Conservation (phyloP, 148 eudicot species). For the Salicornia ramosissima region DNA sequence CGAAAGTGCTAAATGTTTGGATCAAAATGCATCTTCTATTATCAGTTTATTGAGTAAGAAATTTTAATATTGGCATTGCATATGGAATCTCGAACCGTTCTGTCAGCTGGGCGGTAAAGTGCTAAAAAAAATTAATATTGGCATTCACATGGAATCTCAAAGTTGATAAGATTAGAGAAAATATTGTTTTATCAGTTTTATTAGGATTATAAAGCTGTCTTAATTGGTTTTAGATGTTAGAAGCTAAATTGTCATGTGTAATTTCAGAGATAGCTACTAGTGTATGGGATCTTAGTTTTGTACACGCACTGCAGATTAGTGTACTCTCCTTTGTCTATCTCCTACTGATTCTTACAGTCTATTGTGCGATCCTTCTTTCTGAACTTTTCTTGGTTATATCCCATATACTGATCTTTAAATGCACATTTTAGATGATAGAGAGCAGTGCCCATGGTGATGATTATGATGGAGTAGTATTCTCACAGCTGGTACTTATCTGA, state of each 20-base stretch:
- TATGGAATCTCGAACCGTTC: no score
- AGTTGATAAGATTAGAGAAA: no score
- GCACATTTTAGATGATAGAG: constrained; percentile 71
- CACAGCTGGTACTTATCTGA: constrained; percentile 72
- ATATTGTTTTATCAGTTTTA: no score
- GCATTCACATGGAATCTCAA: no score
- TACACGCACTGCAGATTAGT: neutral
- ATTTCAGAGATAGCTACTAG: neutral
- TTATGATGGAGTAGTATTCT: constrained; percentile 93
- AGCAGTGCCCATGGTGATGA: constrained; percentile 97
- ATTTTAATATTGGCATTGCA: no score
- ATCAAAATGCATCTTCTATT: no score
- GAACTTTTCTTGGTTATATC: neutral
- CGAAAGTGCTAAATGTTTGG: no score
- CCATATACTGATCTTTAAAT: neutral
- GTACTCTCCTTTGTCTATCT: neutral
- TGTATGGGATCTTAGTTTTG: neutral
- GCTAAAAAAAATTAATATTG: no score
- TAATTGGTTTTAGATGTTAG: neutral
- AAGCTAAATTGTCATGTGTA: neutral
- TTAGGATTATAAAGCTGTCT: no score
- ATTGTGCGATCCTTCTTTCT: neutral
- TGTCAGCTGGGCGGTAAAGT: no score
- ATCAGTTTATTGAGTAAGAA: no score
- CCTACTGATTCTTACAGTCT: neutral